A percentile compares a stretch with the other conserved stretches of the same genome.
Evolutionary conservation across 768 basidiomycete genomes (phyloP).

Genomic region (Suillus clintonianus): DNA sequence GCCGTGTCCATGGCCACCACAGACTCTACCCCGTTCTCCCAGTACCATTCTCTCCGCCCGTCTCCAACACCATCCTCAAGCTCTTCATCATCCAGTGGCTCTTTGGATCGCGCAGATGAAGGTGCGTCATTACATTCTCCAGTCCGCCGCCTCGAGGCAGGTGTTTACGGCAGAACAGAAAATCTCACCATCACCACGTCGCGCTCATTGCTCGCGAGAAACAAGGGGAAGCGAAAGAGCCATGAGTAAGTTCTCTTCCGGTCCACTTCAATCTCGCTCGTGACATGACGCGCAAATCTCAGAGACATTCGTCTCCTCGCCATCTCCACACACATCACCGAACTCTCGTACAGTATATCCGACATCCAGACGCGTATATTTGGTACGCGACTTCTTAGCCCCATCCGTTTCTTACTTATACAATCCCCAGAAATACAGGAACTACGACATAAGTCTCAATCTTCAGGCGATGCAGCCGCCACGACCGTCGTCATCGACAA

Average conservation of each 20-base stretch:
- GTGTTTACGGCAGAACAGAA: slow-evolving; percentile 49
- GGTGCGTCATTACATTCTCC: slow-evolving; percentile 42
- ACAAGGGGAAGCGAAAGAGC: slow-evolving; percentile 56
- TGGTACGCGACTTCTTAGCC: slow-evolving; percentile 44
- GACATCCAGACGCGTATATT: slow-evolving; percentile 92
- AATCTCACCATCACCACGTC: slow-evolving; percentile 71
- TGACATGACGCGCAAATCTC: slow-evolving; percentile 24
- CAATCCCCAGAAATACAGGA: slow-evolving; percentile 79
- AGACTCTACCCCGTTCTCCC: slow-evolving; percentile 32
- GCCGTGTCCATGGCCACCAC: slow-evolving; percentile 14
- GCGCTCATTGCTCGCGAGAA: slow-evolving; percentile 42
- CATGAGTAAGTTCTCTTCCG: slow-evolving; percentile 58
- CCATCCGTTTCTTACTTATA: neutral
- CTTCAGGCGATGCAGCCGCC: slow-evolving; percentile 53
- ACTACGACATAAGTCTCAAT: slow-evolving; percentile 83
- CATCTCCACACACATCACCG: slow-evolving; percentile 83
- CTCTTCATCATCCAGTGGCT: slow-evolving; percentile 55
- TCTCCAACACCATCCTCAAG: slow-evolving; percentile 24
- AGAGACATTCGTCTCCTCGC: slow-evolving; percentile 79
- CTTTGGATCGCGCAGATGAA: slow-evolving; percentile 62
- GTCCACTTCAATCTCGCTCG: slow-evolving; percentile 11
- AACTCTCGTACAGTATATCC: slow-evolving; percentile 82
- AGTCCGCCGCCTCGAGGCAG: slow-evolving; percentile 19
- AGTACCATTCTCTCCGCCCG: slow-evolving; percentile 34
- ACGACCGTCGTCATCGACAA: slow-evolving; percentile 78